Evolutionary conservation across 2,329 filamentous ascomycete species (phyloP).

Genomic region (Aspergillus latus): DNA sequence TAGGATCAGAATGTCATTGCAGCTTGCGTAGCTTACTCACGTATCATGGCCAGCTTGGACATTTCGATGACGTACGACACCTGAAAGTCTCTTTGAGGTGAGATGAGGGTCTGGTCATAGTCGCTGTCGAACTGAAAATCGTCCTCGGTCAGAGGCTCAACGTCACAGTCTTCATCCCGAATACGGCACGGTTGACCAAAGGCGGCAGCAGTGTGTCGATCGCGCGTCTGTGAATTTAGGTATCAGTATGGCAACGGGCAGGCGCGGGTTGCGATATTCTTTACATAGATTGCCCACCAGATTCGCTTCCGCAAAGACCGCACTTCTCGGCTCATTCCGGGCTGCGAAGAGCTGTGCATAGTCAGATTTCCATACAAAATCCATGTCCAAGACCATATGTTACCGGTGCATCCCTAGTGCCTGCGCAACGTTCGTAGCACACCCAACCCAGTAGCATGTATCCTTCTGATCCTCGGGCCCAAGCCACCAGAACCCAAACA

Average conservation of each 20-base stretch:
- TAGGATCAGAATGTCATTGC: neutral
- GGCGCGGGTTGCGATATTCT: neutral
- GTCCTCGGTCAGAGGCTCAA: constrained; percentile 21
- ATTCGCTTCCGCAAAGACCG: neutral
- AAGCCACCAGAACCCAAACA: constrained; percentile 26
- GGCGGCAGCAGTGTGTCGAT: constrained; percentile 25
- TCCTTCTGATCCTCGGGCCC: constrained; percentile 27
- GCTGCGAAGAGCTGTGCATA: neutral
- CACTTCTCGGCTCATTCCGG: neutral
- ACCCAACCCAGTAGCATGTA: constrained; percentile 22
- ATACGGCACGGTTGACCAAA: constrained; percentile 29
- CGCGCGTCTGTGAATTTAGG: constrained; percentile 22
- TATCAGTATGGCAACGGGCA: neutral
- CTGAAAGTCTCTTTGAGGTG: neutral
- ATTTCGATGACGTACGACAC: neutral
- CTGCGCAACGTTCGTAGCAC: constrained; percentile 20
- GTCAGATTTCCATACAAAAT: too few species aligned
- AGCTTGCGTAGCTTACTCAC: neutral
- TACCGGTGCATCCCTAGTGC: constrained; percentile 24
- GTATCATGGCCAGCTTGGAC: neutral
- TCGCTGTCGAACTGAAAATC: neutral
- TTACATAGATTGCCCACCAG: neutral
- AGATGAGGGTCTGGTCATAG: neutral
- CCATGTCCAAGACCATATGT: neutral
- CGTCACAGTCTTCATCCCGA: constrained; percentile 27